Base-by-base conservation (phyloP, 164 flowering plant species). In the Kingdonia uniflora region DNA sequence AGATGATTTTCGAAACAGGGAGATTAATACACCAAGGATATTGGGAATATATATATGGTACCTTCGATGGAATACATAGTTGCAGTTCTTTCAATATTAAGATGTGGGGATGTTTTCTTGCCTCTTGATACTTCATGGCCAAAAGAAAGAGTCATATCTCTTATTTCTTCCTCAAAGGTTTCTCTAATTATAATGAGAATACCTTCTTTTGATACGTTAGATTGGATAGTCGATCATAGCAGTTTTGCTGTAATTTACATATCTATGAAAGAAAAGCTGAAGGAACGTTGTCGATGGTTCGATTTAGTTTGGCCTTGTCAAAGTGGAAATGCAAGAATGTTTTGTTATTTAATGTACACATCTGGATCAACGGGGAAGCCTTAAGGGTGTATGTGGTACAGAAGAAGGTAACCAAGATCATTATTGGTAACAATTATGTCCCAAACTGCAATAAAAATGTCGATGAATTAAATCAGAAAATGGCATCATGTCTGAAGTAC, bases 351-450 rank as follows among this genome's bases (percentile, higher is more conserved):
- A 64, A 75, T 91, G 88, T 82, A 80, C 70, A 91, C 98, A 23
- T 91, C 98, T n/a, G 98, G 98, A 33, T 85, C 98, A 33, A 85
- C 86, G 49, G 98, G 98, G 56, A 72, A 70, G 70, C 92, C 96
- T n/a, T 42, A 91, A 91, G 76, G 96, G 95, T 38, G 85, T 91
- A 22, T 87, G 86, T 68, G 96, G 96, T 56, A 85, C 92, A 29
- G 98, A 91, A 70, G 56, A 62, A 75, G 97, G 97, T 85, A 63
- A 63, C 50, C 5, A 19, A 14, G 17, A 16, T 19, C 17, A 25
- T 16, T 24, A 11, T 16, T 10, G 35, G 35, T 29, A 29, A 29
- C 35, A 29, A 4, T 3, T 29, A 29, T 29, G 35, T 29, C 35
- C 35, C 8, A 4, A 29, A 29, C 35, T 29, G n/a, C n/a, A n/a